phyloP scores from a whole-genome alignment of 2,329 filamentous ascomycete species.

The Drechslerella coelobrocha region DNA sequence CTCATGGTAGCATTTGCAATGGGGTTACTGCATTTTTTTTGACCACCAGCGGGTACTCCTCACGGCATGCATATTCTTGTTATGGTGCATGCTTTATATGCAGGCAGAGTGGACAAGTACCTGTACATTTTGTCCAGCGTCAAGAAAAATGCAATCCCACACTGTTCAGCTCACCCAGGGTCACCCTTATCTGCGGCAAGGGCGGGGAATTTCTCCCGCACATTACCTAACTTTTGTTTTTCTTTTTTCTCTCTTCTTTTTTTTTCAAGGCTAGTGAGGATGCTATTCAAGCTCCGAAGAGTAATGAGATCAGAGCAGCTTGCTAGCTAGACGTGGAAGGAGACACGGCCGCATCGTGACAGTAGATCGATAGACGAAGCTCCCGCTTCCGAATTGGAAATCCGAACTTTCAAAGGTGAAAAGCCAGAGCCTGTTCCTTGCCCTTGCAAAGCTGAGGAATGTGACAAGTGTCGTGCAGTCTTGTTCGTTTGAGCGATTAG shows the following conservation, averaged over 20 bases:
- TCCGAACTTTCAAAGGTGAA: not conserved
- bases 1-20: not conserved
- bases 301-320: not conserved
- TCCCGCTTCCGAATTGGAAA: constrained; percentile 7
- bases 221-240: no score
- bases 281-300: not conserved
- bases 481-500: constrained; percentile 14
- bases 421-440: not conserved
- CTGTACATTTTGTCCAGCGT: no score
- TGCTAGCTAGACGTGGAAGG: not conserved
- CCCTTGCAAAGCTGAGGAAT: constrained; percentile 23
- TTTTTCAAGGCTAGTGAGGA: not conserved
- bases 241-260: no score
- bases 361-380: constrained; percentile 4
- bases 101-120: no score
- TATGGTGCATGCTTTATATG: no score
- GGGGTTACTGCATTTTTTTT: not conserved
- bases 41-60: not conserved
- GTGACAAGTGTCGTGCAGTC: constrained; percentile 44
- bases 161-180: not conserved
- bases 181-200: not conserved
- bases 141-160: not conserved
- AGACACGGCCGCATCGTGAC: constrained; percentile 4
- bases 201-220: not conserved
- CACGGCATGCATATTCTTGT: not conserved